These are phyloP conservation scores for Coleophoma cylindrospora DNA, from an alignment of 2,329 filamentous ascomycete species.

Conservation along the genomic window DNA sequence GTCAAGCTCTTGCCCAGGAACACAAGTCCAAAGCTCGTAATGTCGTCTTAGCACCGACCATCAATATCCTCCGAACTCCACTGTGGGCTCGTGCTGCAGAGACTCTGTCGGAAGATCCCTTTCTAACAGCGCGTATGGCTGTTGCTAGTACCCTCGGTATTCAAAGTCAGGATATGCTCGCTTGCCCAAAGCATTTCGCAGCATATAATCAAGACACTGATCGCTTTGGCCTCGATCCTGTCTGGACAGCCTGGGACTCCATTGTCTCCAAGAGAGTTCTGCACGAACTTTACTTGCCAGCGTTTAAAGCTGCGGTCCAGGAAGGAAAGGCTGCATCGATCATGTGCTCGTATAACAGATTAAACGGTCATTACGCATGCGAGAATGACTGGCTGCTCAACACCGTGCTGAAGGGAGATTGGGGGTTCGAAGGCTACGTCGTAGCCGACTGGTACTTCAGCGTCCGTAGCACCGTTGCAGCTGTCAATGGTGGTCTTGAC, in stretches of 20 bases:
- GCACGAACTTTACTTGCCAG: conserved; percentile 34
- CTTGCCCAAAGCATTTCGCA: conserved; percentile 38
- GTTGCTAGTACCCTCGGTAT: conserved; percentile 35
- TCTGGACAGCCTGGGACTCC: conserved; percentile 25
- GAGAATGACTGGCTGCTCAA: conserved; percentile 29
- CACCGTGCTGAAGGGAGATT: conserved; percentile 31
- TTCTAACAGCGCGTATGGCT: conserved; percentile 35
- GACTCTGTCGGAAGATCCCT: conserved; percentile 40
- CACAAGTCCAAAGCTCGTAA: conserved; percentile 63
- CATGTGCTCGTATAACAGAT: conserved; percentile 38
- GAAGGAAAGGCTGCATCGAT: conserved; percentile 33
- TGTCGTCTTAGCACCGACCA: conserved; percentile 60
- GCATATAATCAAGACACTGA: conserved; percentile 32
- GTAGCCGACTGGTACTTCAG: conserved; percentile 76
- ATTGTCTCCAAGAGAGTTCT: conserved; percentile 28
- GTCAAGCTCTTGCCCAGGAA: conserved; percentile 60
- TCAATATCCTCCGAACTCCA: conserved; percentile 39
- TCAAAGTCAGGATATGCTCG: conserved; percentile 33
- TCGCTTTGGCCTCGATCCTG: conserved; percentile 41
- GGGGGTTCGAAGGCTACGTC: conserved; percentile 70
- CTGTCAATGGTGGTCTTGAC: conserved; percentile 43
- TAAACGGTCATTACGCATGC: conserved; percentile 36
- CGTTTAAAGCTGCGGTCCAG: conserved; percentile 35
- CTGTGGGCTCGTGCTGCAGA: conserved; percentile 41
- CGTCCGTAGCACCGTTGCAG: conserved; percentile 57